Evolutionary conservation across 2,329 filamentous ascomycete genomes (phyloP).

Genomic region (Fusarium tricinctum): DNA sequence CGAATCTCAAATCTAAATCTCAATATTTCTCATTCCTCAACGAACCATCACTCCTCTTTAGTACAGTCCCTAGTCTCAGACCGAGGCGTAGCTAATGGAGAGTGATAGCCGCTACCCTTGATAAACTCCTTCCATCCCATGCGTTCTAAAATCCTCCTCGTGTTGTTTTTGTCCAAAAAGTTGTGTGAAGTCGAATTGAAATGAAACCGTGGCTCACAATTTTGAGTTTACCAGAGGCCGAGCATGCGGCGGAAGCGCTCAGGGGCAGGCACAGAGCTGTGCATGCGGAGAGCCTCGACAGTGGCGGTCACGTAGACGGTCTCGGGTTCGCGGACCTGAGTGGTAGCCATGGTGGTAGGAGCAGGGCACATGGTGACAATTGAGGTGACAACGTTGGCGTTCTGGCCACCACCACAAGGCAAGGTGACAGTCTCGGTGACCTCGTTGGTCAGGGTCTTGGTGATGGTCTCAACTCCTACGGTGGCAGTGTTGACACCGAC

Average conservation of each 20-base stretch:
- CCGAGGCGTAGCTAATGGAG: background rate
- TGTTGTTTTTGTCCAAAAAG: slow-evolving; percentile 10
- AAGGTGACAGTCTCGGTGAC: slow-evolving; percentile 25
- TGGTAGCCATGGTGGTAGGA: slow-evolving; percentile 45
- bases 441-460: slow-evolving; percentile 34
- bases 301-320: slow-evolving; percentile 48
- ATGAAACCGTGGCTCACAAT: slow-evolving; percentile 5
- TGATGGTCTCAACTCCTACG: slow-evolving; percentile 36
- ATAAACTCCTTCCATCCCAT: slow-evolving; percentile 21
- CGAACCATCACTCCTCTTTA: background rate
- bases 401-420: slow-evolving; percentile 17
- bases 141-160: slow-evolving; percentile 14
- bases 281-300: slow-evolving; percentile 28
- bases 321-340: slow-evolving; percentile 39
- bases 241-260: slow-evolving; percentile 43
- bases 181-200: slow-evolving; percentile 19
- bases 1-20: slow-evolving; percentile 36
- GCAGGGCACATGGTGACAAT: slow-evolving; percentile 36
- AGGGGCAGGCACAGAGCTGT: slow-evolving; percentile 24
- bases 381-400: slow-evolving; percentile 37
- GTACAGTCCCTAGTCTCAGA: slow-evolving; percentile 26
- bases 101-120: slow-evolving; percentile 8
- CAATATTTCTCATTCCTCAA: slow-evolving; percentile 28
- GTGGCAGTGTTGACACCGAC: slow-evolving; percentile 27
- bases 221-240: slow-evolving; percentile 31